Conservation (phyloP, 2,329 filamentous ascomycete species). For the Fusarium armeniacum region DNA sequence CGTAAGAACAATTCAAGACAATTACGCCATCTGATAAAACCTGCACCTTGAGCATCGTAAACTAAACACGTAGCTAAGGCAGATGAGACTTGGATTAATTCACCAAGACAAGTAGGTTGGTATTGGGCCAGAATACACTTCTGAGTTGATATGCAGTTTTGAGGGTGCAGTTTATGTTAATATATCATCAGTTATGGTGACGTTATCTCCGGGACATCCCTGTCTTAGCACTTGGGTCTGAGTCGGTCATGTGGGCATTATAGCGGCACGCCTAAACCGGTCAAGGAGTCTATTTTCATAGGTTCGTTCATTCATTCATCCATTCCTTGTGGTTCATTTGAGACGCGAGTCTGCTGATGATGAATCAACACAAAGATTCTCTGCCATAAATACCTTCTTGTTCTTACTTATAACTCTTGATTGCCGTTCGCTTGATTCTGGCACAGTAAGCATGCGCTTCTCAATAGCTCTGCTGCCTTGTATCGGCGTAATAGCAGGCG, state of each 20-base stretch:
- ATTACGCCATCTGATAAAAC: not conserved
- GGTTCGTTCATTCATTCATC: slow-evolving; percentile 16
- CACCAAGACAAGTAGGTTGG: not conserved
- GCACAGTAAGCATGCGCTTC: slow-evolving; percentile 23
- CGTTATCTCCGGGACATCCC: slow-evolving; percentile 29
- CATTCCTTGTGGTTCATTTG: slow-evolving; percentile 23
- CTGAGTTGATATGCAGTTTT: not conserved
- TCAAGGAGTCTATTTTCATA: not conserved
- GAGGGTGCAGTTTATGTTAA: not conserved
- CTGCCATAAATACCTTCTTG: not conserved
- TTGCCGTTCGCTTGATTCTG: not conserved
- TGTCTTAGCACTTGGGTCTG: slow-evolving; percentile 7
- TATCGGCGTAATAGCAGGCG: slow-evolving; percentile 25
- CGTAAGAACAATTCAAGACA: not conserved
- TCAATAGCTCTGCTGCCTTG: slow-evolving; percentile 18
- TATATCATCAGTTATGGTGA: slow-evolving; percentile 15
- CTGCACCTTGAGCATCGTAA: not conserved
- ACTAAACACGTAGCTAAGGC: not conserved
- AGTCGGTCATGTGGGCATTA: slow-evolving; percentile 39
- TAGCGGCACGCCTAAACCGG: slow-evolving; percentile 27
- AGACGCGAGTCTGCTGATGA: slow-evolving; percentile 27
- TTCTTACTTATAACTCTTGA: not conserved
- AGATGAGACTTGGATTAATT: not conserved
- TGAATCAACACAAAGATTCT: slow-evolving; percentile 13
- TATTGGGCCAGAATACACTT: not conserved